Base-by-base conservation (phyloP, 768 basidiomycete genomes). In the Sarcodon sp. region DNA sequence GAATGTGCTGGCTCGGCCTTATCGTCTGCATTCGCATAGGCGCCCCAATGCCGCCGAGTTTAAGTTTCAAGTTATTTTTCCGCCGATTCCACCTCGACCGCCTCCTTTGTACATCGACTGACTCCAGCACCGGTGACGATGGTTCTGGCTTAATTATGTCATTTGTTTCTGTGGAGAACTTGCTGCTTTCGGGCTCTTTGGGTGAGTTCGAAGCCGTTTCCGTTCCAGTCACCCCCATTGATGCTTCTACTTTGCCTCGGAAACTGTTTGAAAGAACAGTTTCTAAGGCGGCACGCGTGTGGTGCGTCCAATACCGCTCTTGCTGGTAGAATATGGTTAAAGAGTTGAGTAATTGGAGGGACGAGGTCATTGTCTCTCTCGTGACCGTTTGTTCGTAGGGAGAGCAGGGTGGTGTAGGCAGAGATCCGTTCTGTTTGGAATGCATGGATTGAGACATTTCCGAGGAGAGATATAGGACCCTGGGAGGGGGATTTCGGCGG, bases 221-320 rank as follows among this genome's bases (percentile, higher is more conserved):
- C 50, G 60, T 59, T 56, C 59, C 61, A 44, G 59, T 59, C 34
- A 46, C 54, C 31, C 55, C 47, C 37, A 51, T 44, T 11, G 61
- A 55, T 43, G 68, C 53, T 39, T 71, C 68, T 57, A 73, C 66
- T 61, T 79, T 76, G 58, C 60, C 61, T 44, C 60, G 60, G 21
- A 51, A 51, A 33, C 53, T 47, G 43, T 51, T 43, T 13, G 61
- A 55, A 43, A 68, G 54, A 39, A 71, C 69, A 57, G 72, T 66
- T 61, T 80, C 76, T 53, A 83, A 72, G 45, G 69, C 66, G 13
- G 75, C 75, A 36, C 80, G 77, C 44, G 78, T 79, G 48, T 77
- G 77, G 52, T 79, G 76, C 6, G 83, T 73, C 80, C 83, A 85
- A 66, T 73, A 76, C 35, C 77, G 77, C 63, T 84, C 80, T 53